Evolutionary conservation across 2,329 filamentous ascomycete species (phyloP), one percentile per base, ranked within the genome.

Genomic region (Achaetomium macrosporum): DNA sequence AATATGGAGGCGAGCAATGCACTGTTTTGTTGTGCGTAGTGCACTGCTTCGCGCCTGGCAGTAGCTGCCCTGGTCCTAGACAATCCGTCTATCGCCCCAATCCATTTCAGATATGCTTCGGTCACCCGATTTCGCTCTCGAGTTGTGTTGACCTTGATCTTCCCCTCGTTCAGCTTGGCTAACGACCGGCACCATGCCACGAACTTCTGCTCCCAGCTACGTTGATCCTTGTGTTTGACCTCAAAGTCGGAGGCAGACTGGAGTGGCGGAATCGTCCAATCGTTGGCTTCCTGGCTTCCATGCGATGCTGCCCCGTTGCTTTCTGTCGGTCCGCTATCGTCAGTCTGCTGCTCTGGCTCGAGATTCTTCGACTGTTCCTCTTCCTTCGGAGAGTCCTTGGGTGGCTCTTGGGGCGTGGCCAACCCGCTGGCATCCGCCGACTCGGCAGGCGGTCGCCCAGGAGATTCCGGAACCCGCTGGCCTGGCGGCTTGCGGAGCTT

Each of bases 161-260:
- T 51, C 6, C 36, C 31, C 19, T 33, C 25, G 45, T 61, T 62
- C 31, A 59, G 11, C 17, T 30, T 41, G n/a, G 40, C 36, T 11
- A 61, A 33, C 5, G 48, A 47, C 46, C 49, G 47, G 41, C 54
- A 61, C 60, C 60, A 62, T 2, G 42, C 35, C 20, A 54, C 20
- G 20, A 61, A 60, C 19, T 9, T 54, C 19, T 42, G 40, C 42
- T 55, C 48, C 59, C 59, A 61, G 33, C 33, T 55, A n/a, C 49
- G 36, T 7, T 51, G 35, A 33, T 56, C 39, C 31, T 55, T 57
- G 5, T 37, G 39, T n/a, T 19, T 40, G 49, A 56, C 13, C 11
- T 53, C 50, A 15, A 55, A 52, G 1, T 57, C 31, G 12, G 46
- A 30, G 16, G 39, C 29, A n/a, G 49, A 39, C 16, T 20, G 37